These are phyloP conservation scores for Xerophyta viscosa DNA, from an alignment of 106 monocot species.

Conservation along the genomic window DNA sequence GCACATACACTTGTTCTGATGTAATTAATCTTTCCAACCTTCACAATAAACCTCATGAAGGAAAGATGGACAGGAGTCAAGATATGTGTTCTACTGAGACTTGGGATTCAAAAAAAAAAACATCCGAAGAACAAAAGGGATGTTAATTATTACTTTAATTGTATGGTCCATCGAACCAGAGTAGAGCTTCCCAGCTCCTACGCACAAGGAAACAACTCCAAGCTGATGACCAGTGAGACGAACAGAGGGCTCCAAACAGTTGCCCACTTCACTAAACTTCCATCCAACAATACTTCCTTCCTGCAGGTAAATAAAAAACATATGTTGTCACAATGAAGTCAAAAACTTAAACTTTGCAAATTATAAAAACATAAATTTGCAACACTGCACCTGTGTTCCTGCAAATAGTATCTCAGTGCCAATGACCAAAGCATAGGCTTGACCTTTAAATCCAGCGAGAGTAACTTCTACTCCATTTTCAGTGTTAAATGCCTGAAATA, in stretches of 20 bases:
- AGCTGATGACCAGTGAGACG: conserved; percentile 2
- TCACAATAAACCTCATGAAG: too few relatives aligned
- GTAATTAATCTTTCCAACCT: too few relatives aligned
- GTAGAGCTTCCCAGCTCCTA: background rate
- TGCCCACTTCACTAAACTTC: background rate
- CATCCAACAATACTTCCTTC: conserved; percentile 9
- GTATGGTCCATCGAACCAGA: conserved; percentile 6
- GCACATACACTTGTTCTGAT: too few relatives aligned
- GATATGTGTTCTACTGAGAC: background rate
- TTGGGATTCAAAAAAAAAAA: background rate
- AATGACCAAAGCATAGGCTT: conserved; percentile 3
- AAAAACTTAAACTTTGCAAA: too few relatives aligned
- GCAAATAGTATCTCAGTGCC: conserved; percentile 2
- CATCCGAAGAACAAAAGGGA: background rate
- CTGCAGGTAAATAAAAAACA: background rate
- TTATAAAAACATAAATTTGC: background rate
- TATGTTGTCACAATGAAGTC: background rate
- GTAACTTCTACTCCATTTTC: background rate
- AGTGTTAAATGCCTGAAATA: conserved; percentile 7
- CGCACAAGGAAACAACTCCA: conserved; percentile 1
- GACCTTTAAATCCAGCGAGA: conserved; percentile 2
- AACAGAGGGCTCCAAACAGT: background rate
- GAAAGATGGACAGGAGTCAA: too few relatives aligned
- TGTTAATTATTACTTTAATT: background rate
- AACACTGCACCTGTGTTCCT: conserved; percentile 1